Conservation (phyloP, 345 rosid species). For the Viola odorata region DNA sequence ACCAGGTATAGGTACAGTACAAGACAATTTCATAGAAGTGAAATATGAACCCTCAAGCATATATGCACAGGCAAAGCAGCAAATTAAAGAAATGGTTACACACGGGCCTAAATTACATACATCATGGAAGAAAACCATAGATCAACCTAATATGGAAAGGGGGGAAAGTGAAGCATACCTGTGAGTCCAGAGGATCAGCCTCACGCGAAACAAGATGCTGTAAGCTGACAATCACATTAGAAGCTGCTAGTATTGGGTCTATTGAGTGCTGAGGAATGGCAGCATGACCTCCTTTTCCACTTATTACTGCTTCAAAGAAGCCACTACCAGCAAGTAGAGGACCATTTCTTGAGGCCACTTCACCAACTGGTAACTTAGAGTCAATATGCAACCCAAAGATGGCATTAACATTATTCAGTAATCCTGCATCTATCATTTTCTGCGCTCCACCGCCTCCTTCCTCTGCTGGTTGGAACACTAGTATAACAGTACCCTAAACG, state of each 20-base stretch:
- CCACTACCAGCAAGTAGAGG: slow-evolving; percentile 69
- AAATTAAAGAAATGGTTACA: background rate
- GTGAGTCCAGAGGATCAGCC: slow-evolving; percentile 85
- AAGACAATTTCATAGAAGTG: no score
- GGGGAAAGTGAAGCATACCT: slow-evolving; percentile 43
- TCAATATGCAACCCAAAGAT: slow-evolving; percentile 71
- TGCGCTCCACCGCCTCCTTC: slow-evolving; percentile 93
- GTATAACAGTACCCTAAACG: slow-evolving; percentile 71
- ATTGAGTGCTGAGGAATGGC: slow-evolving; percentile 82
- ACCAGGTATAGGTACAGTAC: no score
- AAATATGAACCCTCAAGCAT: no score
- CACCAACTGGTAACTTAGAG: slow-evolving; percentile 36
- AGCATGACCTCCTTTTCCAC: slow-evolving; percentile 87
- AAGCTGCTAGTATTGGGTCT: slow-evolving; percentile 81
- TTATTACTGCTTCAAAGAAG: slow-evolving; percentile 70
- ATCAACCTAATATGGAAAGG: background rate
- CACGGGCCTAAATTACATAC: background rate
- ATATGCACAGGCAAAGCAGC: background rate
- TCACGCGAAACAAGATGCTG: slow-evolving; percentile 89
- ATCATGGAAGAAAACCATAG: background rate
- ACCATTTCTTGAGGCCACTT: slow-evolving; percentile 56
- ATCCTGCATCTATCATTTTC: slow-evolving; percentile 63
- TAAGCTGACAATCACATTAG: slow-evolving; percentile 67
- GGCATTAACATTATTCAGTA: slow-evolving; percentile 60
- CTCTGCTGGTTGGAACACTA: slow-evolving; percentile 95